A percentile compares a stretch with the other conserved stretches of the same genome.
phyloP scores from a whole-genome alignment of 2,329 filamentous ascomycete genomes.

The Aureobasidium sp. region DNA sequence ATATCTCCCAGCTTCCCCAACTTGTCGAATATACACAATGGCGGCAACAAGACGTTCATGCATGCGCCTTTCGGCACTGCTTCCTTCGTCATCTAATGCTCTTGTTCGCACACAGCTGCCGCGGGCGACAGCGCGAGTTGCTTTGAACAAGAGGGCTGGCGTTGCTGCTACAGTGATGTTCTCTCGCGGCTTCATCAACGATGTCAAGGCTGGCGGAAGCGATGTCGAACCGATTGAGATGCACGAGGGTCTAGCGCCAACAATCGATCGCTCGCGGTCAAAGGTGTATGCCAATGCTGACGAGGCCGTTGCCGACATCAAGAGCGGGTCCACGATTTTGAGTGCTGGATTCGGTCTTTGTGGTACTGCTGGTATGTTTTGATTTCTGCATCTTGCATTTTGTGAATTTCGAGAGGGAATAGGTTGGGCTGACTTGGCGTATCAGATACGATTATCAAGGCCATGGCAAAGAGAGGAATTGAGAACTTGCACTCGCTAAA shows the following conservation, averaged over 20 bases:
- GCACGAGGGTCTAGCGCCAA: conserved; percentile 8
- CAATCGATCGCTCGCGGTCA: conserved; percentile 22
- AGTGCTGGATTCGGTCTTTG: conserved; percentile 80
- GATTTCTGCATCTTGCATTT: not conserved
- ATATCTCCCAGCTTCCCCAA: not conserved
- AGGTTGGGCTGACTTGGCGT: conserved; percentile 28
- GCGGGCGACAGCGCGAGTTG: not conserved
- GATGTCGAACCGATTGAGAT: not conserved
- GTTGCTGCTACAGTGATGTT: not conserved
- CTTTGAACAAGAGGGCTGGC: not conserved
- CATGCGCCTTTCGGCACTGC: conserved; percentile 9
- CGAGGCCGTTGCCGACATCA: conserved; percentile 54
- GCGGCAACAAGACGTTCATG: conserved; percentile 13
- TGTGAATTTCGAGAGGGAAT: not conserved
- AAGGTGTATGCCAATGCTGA: conserved; percentile 32
- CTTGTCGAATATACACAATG: not conserved
- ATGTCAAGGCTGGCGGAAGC: not conserved
- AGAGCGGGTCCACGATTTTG: conserved; percentile 67
- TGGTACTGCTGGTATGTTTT: conserved; percentile 44
- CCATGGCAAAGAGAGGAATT: conserved; percentile 52
- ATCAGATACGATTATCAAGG: conserved; percentile 69
- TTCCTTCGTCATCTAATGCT: conserved; percentile 4
- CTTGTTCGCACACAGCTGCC: conserved; percentile 1
- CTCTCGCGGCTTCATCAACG: conserved; percentile 7
- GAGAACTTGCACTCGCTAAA: conserved; percentile 49